Base-by-base conservation (phyloP, 2,329 filamentous ascomycete species). In the Phyllosticta paracitricarpa region DNA sequence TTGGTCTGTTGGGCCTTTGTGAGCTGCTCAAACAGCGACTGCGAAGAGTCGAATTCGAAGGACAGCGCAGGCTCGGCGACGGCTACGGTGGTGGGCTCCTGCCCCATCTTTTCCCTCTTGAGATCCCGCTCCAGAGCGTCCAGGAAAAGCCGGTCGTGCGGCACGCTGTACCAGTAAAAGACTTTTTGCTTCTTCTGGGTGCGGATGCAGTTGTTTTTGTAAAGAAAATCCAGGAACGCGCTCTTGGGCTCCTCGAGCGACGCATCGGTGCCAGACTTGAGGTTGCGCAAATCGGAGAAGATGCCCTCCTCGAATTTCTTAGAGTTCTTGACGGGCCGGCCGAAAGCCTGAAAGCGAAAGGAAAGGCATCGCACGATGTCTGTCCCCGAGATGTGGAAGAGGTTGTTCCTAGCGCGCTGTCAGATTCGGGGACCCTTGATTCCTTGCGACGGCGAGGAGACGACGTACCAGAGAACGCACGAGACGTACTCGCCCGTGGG, bases 141-240 rank as follows among this genome's bases (percentile, higher is more conserved):
- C 68, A 99, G 87, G 78, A 99, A 99, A 58, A 99, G 85, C 60
- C 94, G 86, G 77, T 99, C 94, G 75, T 99, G 94, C 1, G 94
- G 94, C 56, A 99, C 94, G 79, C 92, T 97, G 79, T 97, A 99
- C 94, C 94, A 99, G 80, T 97, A 99, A 73, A 99, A 99, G 66
- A 99, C 94, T 82, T 99, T 99, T 74, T 99, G 94, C 83, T 99
- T 99, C 86, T 99, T 99, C 77, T 99, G 94, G 48, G 94, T 99
- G 68, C 94, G 88, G 69, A 99, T 99, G 83, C 94, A 99, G 81
- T 99, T 99, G 84, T 99, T 99, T 84, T 99, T 99, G 85, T 99
- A 99, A 54, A 99, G 82, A 75, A 97, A 99, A 77, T 99, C 94
- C 64, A 99, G 84, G 78, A 99, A 99, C 1, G 89, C 88, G 78